A percentile compares a stretch with the other conserved stretches of the same genome.
phyloP scores from a whole-genome alignment of 768 basidiomycete genomes.

The Psilocybe subaeruginosa region DNA sequence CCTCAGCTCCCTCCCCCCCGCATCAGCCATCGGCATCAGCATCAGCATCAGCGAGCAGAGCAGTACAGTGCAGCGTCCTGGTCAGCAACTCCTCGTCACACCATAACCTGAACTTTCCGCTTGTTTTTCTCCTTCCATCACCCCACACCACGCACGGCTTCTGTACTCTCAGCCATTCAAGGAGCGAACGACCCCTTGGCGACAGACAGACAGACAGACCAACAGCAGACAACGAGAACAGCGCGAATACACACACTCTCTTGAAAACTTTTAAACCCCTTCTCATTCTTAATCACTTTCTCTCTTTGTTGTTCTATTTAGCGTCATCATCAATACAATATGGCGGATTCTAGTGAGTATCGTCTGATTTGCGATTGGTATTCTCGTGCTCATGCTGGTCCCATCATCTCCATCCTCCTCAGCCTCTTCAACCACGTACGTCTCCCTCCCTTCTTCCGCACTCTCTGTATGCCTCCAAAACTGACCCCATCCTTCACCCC shows the following conservation, averaged over 20 bases:
- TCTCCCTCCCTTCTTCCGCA: not conserved
- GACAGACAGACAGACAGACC: not conserved
- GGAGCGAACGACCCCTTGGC: too few species aligned
- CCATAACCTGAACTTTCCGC: conserved; percentile 1
- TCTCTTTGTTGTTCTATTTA: not conserved
- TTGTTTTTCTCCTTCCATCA: not conserved
- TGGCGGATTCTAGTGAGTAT: not conserved
- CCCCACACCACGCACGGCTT: not conserved
- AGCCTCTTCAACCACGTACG: not conserved
- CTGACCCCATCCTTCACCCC: not conserved
- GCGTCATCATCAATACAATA: not conserved
- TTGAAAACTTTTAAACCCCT: too few species aligned
- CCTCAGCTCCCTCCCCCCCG: not conserved
- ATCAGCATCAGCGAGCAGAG: not conserved
- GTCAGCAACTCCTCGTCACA: not conserved
- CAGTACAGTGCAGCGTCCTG: too few species aligned
- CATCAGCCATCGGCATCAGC: not conserved
- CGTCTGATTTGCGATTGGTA: not conserved
- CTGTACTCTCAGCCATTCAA: not conserved
- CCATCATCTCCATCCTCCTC: not conserved
- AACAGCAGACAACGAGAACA: not conserved
- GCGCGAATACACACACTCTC: conserved; percentile 3
- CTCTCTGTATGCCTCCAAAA: not conserved
- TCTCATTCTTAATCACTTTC: not conserved
- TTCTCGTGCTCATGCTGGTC: not conserved